Evolutionary conservation across 257 asterid species (phyloP).

Genomic region (Solanum dulcamara): DNA sequence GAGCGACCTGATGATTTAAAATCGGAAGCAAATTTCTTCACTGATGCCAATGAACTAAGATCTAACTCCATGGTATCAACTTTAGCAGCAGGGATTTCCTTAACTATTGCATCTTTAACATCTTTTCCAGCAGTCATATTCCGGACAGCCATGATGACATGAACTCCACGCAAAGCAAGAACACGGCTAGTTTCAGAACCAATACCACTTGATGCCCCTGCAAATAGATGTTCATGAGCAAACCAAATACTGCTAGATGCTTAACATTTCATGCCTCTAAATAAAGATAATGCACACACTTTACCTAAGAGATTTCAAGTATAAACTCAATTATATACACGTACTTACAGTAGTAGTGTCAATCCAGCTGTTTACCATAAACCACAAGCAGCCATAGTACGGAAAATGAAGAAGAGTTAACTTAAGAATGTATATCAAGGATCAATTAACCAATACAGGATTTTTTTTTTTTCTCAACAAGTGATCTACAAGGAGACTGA

Average conservation of each 20-base stretch:
- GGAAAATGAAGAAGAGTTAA: background rate
- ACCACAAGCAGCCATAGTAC: background rate
- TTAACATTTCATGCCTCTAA: background rate
- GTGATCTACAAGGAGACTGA: background rate
- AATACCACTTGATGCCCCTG: slow-evolving; percentile 92
- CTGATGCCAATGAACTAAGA: slow-evolving; percentile 66
- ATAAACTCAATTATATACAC: background rate
- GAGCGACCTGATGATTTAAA: slow-evolving; percentile 55
- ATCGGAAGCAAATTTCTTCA: slow-evolving; percentile 49
- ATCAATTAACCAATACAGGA: background rate
- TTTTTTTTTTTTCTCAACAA: background rate
- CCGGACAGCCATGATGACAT: slow-evolving; percentile 69
- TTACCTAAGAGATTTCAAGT: background rate
- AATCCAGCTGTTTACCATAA: background rate
- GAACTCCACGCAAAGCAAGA: slow-evolving; percentile 73
- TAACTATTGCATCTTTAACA: slow-evolving; percentile 39
- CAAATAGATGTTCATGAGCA: background rate
- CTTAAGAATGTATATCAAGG: background rate
- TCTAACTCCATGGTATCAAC: slow-evolving; percentile 80
- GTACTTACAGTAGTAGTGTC: background rate
- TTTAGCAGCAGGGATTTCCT: slow-evolving; percentile 55
- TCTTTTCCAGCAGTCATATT: slow-evolving; percentile 44
- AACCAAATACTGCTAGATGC: background rate
- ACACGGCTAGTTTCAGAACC: slow-evolving; percentile 86
- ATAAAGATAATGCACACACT: background rate